Evolutionary conservation across 306 rosid species (phyloP).

Genomic region (Vigna mungo): DNA sequence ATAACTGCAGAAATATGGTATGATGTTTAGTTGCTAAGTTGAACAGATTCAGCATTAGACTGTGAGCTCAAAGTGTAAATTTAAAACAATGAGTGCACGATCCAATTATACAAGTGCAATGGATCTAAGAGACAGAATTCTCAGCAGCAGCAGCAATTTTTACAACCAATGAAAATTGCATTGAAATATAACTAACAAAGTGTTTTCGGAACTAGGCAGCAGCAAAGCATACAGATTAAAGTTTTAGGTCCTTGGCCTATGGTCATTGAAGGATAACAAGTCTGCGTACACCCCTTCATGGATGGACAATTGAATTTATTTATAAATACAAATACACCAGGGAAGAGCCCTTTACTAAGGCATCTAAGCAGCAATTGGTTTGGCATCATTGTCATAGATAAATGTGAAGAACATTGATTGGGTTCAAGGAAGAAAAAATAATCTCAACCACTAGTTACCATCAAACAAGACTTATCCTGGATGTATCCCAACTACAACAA

Average conservation of each 20-base stretch:
- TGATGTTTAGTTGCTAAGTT: conserved; percentile 12
- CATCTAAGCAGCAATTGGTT: conserved; percentile 25
- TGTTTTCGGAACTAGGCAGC: conserved; percentile 20
- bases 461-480: conserved; percentile 18
- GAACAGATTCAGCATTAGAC: conserved; percentile 22
- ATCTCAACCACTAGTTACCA: conserved; percentile 1
- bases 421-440: conserved; percentile 25
- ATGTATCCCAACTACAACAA: conserved; percentile 6
- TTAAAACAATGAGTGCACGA: conserved; percentile 20
- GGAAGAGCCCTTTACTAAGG: conserved; percentile 13
- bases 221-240: conserved; percentile 16
- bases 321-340: not conserved
- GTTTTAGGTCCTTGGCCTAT: conserved; percentile 15
- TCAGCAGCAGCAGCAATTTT: conserved; percentile 27
- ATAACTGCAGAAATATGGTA: conserved; percentile 62
- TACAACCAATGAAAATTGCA: not conserved
- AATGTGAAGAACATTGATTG: conserved; percentile 19
- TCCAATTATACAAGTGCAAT: conserved; percentile 25
- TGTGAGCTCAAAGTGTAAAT: conserved; percentile 27
- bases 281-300: not conserved
- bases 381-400: not conserved
- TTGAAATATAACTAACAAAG: conserved; percentile 5
- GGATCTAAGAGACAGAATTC: conserved; percentile 24
- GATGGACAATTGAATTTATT: conserved; percentile 2
- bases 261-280: conserved; percentile 21